Evolutionary conservation across 225 moss, liverwort and hornwort species (phyloP), one percentile per base, ranked within the genome.

Genomic region (Polytrichum formosum): DNA sequence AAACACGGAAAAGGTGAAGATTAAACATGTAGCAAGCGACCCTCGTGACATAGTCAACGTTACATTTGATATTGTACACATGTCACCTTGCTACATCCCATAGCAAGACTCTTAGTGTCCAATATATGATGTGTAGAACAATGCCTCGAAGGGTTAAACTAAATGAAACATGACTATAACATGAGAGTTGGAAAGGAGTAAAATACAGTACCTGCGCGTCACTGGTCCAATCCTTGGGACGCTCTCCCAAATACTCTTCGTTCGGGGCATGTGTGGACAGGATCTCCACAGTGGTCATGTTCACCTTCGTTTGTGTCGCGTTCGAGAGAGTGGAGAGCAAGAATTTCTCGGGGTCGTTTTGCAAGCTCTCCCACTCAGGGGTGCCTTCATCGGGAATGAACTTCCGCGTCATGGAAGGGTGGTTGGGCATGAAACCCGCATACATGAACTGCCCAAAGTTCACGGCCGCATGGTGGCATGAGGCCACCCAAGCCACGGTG

Each of bases 391-490:
- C 81, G 0, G 92, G 92, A 37, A 95, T 74, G 56, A 91, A 73
- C 25, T 60, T 78, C 23, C 82, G 68, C 2, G 84, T 81, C 9
- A 67, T 21, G 21, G 90, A 72, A 0, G 92, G 84, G 53, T 78
- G 85, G 72, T 88, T 91, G 18, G 84, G 83, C 79, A 88, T 80
- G 78, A 79, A 92, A 0, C 89, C 92, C 0, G 71, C 76, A 68
- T 86, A 95, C 13, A 83, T 22, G 54, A 88, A 95, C 70, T 95
- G 95, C 4, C 92, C 91, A 18, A 92, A 95, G 58, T 95, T 95
- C 20, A 86, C 81, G 1, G 91, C 85, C 0, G 95, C 95, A 30
- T 95, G 95, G 55, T 83, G 87, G 63, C 80, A 86, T 21, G 86
- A 92, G 0, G 82, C 89, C 1, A 95, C 54, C 92, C 92, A 95